These are phyloP conservation scores for Kockovaella imperatae DNA, from an alignment of 768 basidiomycete species.

Conservation along the genomic window DNA sequence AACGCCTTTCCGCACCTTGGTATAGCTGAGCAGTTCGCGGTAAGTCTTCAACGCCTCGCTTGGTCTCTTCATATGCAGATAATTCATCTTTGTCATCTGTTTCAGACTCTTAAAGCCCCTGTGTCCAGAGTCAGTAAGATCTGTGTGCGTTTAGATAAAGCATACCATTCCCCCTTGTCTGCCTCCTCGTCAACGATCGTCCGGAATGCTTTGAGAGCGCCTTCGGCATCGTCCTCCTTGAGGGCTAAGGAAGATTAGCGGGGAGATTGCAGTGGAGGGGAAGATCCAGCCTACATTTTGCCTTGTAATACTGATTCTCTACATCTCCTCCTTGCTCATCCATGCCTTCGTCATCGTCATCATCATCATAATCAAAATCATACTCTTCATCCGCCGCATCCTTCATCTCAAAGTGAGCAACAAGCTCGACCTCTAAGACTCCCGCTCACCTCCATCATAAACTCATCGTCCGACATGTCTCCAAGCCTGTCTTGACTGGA, in stretches of 20 bases:
- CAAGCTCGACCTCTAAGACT: neutral
- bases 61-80: slow-evolving; percentile 67
- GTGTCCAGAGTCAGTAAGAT: slow-evolving; percentile 4
- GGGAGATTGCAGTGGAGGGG: neutral
- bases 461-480: slow-evolving; percentile 47
- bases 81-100: slow-evolving; percentile 91
- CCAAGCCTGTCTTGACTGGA: too few relatives aligned
- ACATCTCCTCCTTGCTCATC: slow-evolving; percentile 75
- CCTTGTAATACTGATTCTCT: slow-evolving; percentile 97
- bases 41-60: slow-evolving; percentile 80
- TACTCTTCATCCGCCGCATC: slow-evolving; percentile 63
- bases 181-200: slow-evolving; percentile 80
- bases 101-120: slow-evolving; percentile 99
- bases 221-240: slow-evolving; percentile 90
- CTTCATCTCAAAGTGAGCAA: slow-evolving; percentile 17
- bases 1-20: slow-evolving; percentile 51
- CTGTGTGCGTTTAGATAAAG: neutral
- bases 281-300: slow-evolving; percentile 65
- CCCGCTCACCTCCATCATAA: slow-evolving; percentile 45
- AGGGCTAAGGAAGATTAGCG: slow-evolving; percentile 54
- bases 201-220: slow-evolving; percentile 79
- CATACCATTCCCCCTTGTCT: slow-evolving; percentile 87
- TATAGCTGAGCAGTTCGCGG: slow-evolving; percentile 77
- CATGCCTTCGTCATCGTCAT: slow-evolving; percentile 56
- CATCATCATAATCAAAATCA: slow-evolving; percentile 90